phyloP scores from a whole-genome alignment of 2,329 filamentous ascomycete species.

The Grosmannia serpens region DNA sequence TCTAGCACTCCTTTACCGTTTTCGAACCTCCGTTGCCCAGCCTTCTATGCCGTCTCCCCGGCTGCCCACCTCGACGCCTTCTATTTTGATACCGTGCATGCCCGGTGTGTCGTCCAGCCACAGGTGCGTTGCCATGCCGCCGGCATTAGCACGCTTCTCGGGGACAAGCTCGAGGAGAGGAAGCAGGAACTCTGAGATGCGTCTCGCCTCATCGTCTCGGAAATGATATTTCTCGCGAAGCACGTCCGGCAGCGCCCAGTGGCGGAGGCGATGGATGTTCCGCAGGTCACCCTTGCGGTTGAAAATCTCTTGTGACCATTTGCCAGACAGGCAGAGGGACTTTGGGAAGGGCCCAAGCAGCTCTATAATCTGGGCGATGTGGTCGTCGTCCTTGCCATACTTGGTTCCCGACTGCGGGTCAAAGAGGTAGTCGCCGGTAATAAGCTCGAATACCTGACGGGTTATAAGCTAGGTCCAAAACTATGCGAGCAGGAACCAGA shows the following conservation, averaged over 20 bases:
- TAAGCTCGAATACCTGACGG: conserved; percentile 83
- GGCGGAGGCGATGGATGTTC: conserved; percentile 90
- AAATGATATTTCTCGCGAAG: conserved; percentile 96
- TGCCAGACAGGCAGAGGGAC: conserved; percentile 79
- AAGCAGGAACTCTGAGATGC: conserved; percentile 67
- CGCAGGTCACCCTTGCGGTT: conserved; percentile 94
- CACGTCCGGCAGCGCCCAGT: conserved; percentile 92
- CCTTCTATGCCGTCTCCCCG: conserved; percentile 88
- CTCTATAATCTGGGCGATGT: conserved; percentile 98
- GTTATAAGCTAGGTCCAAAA: neutral
- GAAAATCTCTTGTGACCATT: conserved; percentile 98
- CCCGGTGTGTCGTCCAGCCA: conserved; percentile 80
- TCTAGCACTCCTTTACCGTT: conserved; percentile 39
- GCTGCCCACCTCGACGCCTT: conserved; percentile 63
- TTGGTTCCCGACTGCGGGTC: conserved; percentile 97
- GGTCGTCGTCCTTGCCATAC: conserved; percentile 98
- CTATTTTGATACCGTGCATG: conserved; percentile 71
- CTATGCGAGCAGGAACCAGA: conserved; percentile 6
- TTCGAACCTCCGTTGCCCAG: conserved; percentile 83
- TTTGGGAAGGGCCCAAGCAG: conserved; percentile 89
- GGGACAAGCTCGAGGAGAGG: conserved; percentile 89
- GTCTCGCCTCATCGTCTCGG: conserved; percentile 65
- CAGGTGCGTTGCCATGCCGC: conserved; percentile 78
- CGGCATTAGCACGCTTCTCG: conserved; percentile 83
- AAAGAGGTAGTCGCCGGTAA: conserved; percentile 96